Evolutionary conservation across 306 rosid genomes (phyloP), one percentile per base, ranked within the genome.

Genomic region (Oemleria cerasiformis): DNA sequence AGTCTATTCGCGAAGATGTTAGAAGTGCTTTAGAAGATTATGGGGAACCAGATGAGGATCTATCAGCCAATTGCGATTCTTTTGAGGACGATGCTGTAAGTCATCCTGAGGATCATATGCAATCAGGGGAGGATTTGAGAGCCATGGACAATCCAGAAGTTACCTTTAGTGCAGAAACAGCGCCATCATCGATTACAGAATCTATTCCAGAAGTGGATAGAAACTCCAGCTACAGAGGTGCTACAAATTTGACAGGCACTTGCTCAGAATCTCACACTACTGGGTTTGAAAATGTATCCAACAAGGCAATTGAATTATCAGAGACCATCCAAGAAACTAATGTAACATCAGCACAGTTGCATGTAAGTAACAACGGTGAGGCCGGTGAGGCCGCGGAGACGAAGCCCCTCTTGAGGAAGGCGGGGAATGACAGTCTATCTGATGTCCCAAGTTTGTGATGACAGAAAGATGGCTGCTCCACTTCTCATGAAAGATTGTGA

Each of bases 71-170:
- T 70, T 45, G 63, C 45, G 57, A n/a, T n/a, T 63, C 54, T 61
- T 71, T 73, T 12, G 59, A 59, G 67, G 78, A 63, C 59, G 78
- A 73, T 67, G 73, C 66, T 59, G 19, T 11, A 45, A 48, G 51
- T 64, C 78, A 54, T 73, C n/a, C n/a, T n/a, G n/a, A n/a, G n/a
- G n/a, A n/a, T n/a, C n/a, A n/a, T n/a, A n/a, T n/a, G n/a, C n/a
- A n/a, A n/a, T 75, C 77, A 19, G 49, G 43, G 66, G 84, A 81
- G 58, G 67, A 74, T 42, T 68, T 69, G 59, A 62, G 5, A 65
- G 65, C 64, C 59, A 73, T 68, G 47, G 69, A 73, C 54, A 78
- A 65, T 53, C 54, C 74, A 19, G 78, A 77, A 84, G 54, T 57
- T 73, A 62, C 34, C 17, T 15, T 15, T 34, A 36, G 63, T 43